These are phyloP conservation scores for Anisodus tanguticus DNA, from an alignment of 257 asterid genomes.

Conservation along the genomic window DNA sequence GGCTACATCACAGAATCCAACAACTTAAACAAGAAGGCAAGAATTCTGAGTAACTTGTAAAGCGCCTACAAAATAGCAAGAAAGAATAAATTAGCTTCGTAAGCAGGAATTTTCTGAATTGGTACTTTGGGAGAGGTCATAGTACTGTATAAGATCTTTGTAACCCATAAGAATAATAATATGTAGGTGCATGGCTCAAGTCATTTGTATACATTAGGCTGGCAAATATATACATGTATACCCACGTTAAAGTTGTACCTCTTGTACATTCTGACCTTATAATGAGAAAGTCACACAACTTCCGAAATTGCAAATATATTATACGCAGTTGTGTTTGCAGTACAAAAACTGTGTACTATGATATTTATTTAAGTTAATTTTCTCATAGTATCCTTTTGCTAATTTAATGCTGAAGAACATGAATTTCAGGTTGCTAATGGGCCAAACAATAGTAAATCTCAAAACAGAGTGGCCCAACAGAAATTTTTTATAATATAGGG, in stretches of 20 bases:
- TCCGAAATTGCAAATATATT: not conserved
- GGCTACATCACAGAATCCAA: constrained; percentile 75
- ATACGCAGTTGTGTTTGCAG: not conserved
- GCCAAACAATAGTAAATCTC: too few species aligned
- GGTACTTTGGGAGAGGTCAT: constrained; percentile 18
- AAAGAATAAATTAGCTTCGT: not conserved
- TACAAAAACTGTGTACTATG: too few species aligned
- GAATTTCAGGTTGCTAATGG: too few species aligned
- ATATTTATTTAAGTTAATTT: too few species aligned
- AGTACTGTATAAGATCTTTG: constrained; percentile 16
- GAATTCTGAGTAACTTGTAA: constrained; percentile 33
- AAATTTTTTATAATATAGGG: too few species aligned
- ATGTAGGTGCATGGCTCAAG: constrained; percentile 17
- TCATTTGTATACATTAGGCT: constrained; percentile 21
- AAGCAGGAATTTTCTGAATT: constrained; percentile 20
- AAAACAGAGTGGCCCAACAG: too few species aligned
- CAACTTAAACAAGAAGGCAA: constrained; percentile 63
- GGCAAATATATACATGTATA: not conserved
- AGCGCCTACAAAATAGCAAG: not conserved
- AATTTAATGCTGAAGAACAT: too few species aligned
- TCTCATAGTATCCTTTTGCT: too few species aligned
- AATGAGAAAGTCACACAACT: not conserved
- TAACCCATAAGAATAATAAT: not conserved
- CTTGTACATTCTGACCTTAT: constrained; percentile 6
- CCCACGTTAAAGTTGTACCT: not conserved